These are phyloP conservation scores for Hondaea fermentalgiana DNA, from an alignment of 108 stramenopile genomes.

Conservation along the genomic window DNA sequence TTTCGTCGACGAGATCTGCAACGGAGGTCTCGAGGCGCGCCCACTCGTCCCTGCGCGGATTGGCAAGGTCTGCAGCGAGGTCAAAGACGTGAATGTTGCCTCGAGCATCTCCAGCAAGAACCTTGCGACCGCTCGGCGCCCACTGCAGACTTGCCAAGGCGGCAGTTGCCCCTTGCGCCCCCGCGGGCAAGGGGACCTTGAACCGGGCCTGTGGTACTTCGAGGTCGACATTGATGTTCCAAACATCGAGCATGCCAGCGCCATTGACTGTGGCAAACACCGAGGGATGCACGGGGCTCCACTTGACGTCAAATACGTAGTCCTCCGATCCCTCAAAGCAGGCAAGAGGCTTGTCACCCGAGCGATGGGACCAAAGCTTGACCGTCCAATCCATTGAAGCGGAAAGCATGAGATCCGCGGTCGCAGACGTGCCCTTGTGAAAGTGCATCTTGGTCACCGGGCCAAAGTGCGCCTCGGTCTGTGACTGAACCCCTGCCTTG, in stretches of 20 bases:
- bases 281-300: constrained; percentile 29
- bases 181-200: not conserved
- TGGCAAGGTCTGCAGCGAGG: not conserved
- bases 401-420: constrained; percentile 9
- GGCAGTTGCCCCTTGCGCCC: not conserved
- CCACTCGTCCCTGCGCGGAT: constrained; percentile 1
- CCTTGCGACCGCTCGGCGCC: not conserved
- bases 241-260: constrained; percentile 11
- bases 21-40: not conserved
- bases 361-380: constrained; percentile 26
- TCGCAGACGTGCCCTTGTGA: not conserved
- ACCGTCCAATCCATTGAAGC: constrained; percentile 37
- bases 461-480: constrained; percentile 21
- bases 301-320: constrained; percentile 26
- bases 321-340: constrained; percentile 6
- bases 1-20: not conserved
- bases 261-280: constrained; percentile 21
- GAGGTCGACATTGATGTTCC: constrained; percentile 19
- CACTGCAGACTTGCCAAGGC: not conserved
- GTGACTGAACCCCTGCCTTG: not conserved
- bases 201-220: not conserved
- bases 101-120: constrained; percentile 6
- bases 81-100: constrained; percentile 17
- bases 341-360: not conserved
- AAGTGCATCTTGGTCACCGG: constrained; percentile 12